phyloP scores from a whole-genome alignment of 1,139 yeast species.

The Pichia inconspicua region DNA sequence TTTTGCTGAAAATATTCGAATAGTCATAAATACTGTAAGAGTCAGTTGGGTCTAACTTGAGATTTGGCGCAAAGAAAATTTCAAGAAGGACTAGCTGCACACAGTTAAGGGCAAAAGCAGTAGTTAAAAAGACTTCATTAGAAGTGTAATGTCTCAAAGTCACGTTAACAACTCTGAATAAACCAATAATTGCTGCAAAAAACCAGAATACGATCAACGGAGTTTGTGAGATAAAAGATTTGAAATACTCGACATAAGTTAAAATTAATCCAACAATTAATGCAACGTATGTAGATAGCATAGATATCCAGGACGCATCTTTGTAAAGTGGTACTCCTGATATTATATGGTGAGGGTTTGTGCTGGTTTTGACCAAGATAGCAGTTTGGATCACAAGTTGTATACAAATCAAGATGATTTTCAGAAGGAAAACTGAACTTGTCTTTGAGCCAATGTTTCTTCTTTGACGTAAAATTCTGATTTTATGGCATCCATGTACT shows the following conservation, averaged over 20 bases:
- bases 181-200: slow-evolving; percentile 37
- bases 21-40: slow-evolving; percentile 59
- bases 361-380: slow-evolving; percentile 25
- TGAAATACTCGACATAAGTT: slow-evolving; percentile 67
- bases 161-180: slow-evolving; percentile 41
- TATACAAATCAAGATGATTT: slow-evolving; percentile 34
- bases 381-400: slow-evolving; percentile 34
- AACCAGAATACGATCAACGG: slow-evolving; percentile 74
- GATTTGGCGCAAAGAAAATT: slow-evolving; percentile 34
- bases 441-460: slow-evolving; percentile 19
- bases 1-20: slow-evolving; percentile 73
- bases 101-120: slow-evolving; percentile 44
- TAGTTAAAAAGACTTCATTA: slow-evolving; percentile 36
- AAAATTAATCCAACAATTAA: slow-evolving; percentile 46
- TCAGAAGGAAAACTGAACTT: slow-evolving; percentile 36
- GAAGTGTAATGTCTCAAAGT: slow-evolving; percentile 38
- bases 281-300: slow-evolving; percentile 34
- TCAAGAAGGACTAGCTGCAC: slow-evolving; percentile 48
- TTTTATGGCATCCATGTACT: slow-evolving; percentile 42
- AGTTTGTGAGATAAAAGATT: slow-evolving; percentile 57
- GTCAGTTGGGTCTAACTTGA: slow-evolving; percentile 34
- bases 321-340: slow-evolving; percentile 24
- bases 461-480: slow-evolving; percentile 27
- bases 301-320: slow-evolving; percentile 40
- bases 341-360: slow-evolving; percentile 22